phyloP scores from a whole-genome alignment of 805 yeast genomes.

The Jamesozyma gamospora region DNA sequence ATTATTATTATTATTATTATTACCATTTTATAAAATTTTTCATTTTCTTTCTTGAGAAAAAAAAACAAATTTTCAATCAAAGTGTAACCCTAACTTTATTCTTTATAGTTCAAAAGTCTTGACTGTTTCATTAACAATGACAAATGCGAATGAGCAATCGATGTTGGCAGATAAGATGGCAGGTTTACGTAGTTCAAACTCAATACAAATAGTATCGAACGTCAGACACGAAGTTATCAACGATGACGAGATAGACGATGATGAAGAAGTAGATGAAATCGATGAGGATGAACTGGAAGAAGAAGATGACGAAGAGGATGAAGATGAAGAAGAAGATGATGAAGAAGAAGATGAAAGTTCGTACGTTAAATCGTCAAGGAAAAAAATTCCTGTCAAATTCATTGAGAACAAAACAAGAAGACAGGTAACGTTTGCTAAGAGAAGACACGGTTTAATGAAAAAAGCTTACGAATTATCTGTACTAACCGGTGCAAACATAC shows the following conservation, averaged over 20 bases:
- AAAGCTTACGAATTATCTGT: slow-evolving; percentile 94
- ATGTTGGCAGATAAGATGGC: not conserved
- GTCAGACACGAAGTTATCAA: not conserved
- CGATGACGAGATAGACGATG: slow-evolving; percentile 5
- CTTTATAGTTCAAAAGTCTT: too few relatives aligned
- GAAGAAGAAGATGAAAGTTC: not conserved
- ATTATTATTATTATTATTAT: too few relatives aligned
- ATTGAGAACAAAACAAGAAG: slow-evolving; percentile 93
- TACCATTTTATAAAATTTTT: too few relatives aligned
- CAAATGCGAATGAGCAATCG: not conserved
- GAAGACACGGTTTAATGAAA: slow-evolving; percentile 97
- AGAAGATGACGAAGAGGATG: slow-evolving; percentile 3
- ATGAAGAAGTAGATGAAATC: slow-evolving; percentile 3
- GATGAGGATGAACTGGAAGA: slow-evolving; percentile 2
- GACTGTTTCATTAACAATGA: not conserved
- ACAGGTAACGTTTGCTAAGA: slow-evolving; percentile 93
- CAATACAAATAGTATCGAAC: too few relatives aligned
- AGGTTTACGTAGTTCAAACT: too few relatives aligned
- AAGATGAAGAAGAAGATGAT: slow-evolving; percentile 2
- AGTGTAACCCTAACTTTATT: too few relatives aligned
- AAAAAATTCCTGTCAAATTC: slow-evolving; percentile 49
- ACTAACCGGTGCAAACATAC: slow-evolving; percentile 91
- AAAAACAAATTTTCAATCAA: too few relatives aligned
- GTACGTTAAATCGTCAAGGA: not conserved
- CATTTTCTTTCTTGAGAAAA: too few relatives aligned